Evolutionary conservation across 129 eudicot genomes (phyloP), one percentile per base, ranked within the genome.

Genomic region (Solidago caesia): DNA sequence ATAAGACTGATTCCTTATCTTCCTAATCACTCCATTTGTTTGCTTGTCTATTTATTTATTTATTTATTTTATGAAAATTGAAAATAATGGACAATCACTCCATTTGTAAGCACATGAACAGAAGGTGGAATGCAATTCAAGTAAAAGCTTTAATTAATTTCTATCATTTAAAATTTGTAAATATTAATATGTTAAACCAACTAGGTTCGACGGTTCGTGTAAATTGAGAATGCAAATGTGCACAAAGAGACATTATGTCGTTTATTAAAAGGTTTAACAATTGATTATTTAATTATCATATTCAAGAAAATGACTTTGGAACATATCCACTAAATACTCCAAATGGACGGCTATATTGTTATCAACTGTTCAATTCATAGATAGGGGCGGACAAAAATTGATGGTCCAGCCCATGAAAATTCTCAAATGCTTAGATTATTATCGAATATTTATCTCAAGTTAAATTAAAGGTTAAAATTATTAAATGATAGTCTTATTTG

Each of bases 281-380:
- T 2, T 2, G 11, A 0, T 62, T 8, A 47, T 46, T 64, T 66
- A n/a, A 26, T 27, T 48, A 15, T 11, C 4, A 0, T 8, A 47
- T 49, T 26, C 8, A 26, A 69, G 60, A 49, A 7, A 69, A 49
- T 33, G 55, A 66, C 71, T 21, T 43, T 43, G 27, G 58, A 48
- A 69, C 44, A 13, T 69, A 49, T 11, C 46, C 7, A 5, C 29
- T 16, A 55, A 14, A 15, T 14, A 64, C 25, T 33, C 44, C 26
- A 48, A 75, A 64, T 72, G 25, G 79, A 75, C 65, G 79, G 79
- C 65, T 59, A 75, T 65, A 10, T 75, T 65, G 72, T 43, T n/a
- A 1, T 56, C 29, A n/a, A 49, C n/a, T n/a, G 66, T 61, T 33
- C 60, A 8, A 42, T 61, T 61, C 77, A 73, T 61, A 60, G 69